Evolutionary conservation across 2,329 filamentous ascomycete genomes (phyloP).

Genomic region (Basipetospora chlamydospora): DNA sequence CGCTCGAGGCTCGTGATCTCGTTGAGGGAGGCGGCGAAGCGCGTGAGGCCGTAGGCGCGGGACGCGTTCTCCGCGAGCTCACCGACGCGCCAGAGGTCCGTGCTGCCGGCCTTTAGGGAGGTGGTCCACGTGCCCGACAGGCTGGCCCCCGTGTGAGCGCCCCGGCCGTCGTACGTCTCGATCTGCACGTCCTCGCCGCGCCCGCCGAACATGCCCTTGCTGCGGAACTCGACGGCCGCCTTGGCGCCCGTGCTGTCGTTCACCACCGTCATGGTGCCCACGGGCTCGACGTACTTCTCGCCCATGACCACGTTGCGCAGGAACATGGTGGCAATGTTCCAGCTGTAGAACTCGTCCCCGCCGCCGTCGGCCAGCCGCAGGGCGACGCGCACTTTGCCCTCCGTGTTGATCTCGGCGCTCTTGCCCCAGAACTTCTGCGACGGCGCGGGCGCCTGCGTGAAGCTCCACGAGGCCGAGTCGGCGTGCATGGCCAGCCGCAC

Average conservation of each 20-base stretch:
- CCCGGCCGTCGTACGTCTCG: constrained; percentile 54
- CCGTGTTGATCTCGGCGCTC: constrained; percentile 83
- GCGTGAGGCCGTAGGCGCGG: constrained; percentile 75
- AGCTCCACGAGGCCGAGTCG: constrained; percentile 71
- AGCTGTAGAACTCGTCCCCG: constrained; percentile 72
- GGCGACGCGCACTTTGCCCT: constrained; percentile 68
- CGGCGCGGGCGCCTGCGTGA: constrained; percentile 74
- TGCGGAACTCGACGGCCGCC: constrained; percentile 79
- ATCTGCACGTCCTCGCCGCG: constrained; percentile 79
- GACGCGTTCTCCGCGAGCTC: constrained; percentile 63
- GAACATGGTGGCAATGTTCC: constrained; percentile 79
- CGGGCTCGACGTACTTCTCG: constrained; percentile 94
- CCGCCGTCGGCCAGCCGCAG: constrained; percentile 51
- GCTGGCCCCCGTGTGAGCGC: constrained; percentile 49
- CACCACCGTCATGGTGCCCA: constrained; percentile 72
- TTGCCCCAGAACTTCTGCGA: constrained; percentile 99
- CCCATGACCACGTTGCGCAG: constrained; percentile 92
- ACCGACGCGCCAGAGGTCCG: constrained; percentile 66
- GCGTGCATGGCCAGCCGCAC: constrained; percentile 89
- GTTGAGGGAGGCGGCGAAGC: constrained; percentile 75
- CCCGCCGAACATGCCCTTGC: constrained; percentile 93
- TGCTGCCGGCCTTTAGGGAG: constrained; percentile 49
- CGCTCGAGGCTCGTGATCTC: constrained; percentile 73
- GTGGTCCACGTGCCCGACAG: constrained; percentile 77
- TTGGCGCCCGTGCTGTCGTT: constrained; percentile 77